Evolutionary conservation across 148 eudicot species (phyloP), one percentile per base, ranked within the genome.

Genomic region (Camellia japonica): DNA sequence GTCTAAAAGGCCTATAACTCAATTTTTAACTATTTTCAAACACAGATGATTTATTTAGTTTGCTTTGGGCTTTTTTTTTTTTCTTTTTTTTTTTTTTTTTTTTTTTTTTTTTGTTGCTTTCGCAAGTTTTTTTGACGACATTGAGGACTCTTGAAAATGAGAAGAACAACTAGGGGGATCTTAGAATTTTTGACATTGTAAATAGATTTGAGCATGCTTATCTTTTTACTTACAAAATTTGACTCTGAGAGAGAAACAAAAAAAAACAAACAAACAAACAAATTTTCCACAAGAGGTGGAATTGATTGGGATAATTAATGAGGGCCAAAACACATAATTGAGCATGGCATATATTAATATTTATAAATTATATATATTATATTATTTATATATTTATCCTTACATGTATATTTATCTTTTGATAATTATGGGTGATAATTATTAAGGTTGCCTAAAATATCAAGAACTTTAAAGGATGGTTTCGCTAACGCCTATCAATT

Each of bases 271-370:
- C 30, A 23, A 23, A 55, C 42, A 44, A 14, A 41, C 67, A 61
- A n/a, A 16, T 44, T 51, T 47, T 23, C 19, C 3, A n/a, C 18
- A 9, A 61, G 30, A 13, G 49, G n/a, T 30, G 12, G 67, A 80
- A 16, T 63, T 68, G 61, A 74, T 7, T 68, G 18, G 30, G 68
- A 81, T 60, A 23, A 68, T 82, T 5, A 43, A 51, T 44, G 15
- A 30, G 59, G 16, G 41, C 10, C 30, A 2, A 3, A 44, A 44
- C 47, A 68, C 56, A 81, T 49, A 70, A 79, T 73, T 73, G 18
- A 68, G 63, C 41, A 20, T 54, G 74, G 64, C 77, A 43, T 64
- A 23, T 23, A 23, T 23, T 23, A 23, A 23, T 23, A 23, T 23
- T 23, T 23, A 0, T 23, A 23, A 23, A 23, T 23, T 23, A 23